Evolutionary conservation across 108 stramenopile genomes (phyloP), one percentile per base, ranked within the genome.

Genomic region (Nitzschia sp.): DNA sequence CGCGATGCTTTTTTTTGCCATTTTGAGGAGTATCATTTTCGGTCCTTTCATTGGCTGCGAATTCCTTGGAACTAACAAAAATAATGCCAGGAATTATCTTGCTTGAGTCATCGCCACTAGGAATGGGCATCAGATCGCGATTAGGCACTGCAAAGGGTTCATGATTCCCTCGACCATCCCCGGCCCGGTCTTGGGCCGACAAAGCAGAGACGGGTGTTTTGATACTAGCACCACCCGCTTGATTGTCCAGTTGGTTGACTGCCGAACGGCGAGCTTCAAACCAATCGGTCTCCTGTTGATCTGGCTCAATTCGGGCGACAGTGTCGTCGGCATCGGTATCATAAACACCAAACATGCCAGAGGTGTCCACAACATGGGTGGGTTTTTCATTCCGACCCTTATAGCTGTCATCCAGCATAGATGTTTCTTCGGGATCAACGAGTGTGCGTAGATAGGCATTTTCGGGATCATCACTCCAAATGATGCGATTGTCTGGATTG

Each of bases 391-490:
- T 63, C 24, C 26, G 12, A 11, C 10, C n/a, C 14, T 37, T 24
- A 8, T 41, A 10, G 0, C 55, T 50, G 8, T 39, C 6, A 11
- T 11, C 56, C 6, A 51, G 3, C 26, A 6, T 12, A 3, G 43
- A 60, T 24, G 38, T 17, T 3, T 40, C 37, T 21, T 59, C 57
- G 1, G 53, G 24, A n/a, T 52, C 65, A 53, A 75, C 58, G 63
- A 76, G 65, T 10, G 69, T 60, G 17, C 63, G 46, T 44, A 76
- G 65, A 53, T 76, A 76, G 21, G 53, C 75, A n/a, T 38, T 14
- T 54, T 76, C 75, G 3, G 75, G 75, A 51, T 76, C 67, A 61
- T 76, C 75, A 17, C 67, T 70, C 75, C 75, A 76, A 37, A 76
- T 57, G 8, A 76, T 41, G 20, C 10, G 53, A 17, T 53, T 39